Evolutionary conservation across 2,329 filamentous ascomycete genomes (phyloP), one percentile per base, ranked within the genome.

Genomic region (Cladosporium velox): DNA sequence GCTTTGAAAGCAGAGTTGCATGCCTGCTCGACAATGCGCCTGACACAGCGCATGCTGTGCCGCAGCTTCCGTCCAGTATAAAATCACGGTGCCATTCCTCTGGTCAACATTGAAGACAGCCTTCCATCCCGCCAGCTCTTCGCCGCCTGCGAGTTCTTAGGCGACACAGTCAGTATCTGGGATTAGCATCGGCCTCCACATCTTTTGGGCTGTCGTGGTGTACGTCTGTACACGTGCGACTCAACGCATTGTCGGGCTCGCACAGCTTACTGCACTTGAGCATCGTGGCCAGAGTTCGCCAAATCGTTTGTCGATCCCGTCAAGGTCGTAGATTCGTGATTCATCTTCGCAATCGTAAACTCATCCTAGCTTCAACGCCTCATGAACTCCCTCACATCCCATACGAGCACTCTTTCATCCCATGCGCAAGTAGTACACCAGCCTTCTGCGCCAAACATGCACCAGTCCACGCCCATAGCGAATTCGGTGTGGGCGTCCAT

Each of bases 401-500:
- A 99, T 6, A 99, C 87, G 72, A 96, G 82, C 12, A 99, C 85
- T 72, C 88, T 86, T 81, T 97, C 93, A 74, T 99, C 95, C 95
- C 95, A 99, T 0, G 92, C 93, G 1, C 91, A 91, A 69, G 91
- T 96, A 2, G 95, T 93, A 71, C 93, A 93, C 95, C 95, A 99
- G 5, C 95, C 95, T 70, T 96, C 93, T 28, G 88, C 90, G 4
- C 95, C 95, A 78, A 99, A 99, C 54, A 99, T 79, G 79, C 95
- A 99, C 95, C 96, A 99, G 77, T 99, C 95, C 0, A 98, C 91
- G 8, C 95, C 95, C 3, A 93, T 97, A 11, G 91, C 93, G 74
- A 99, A 99, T 80, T 99, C 95, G 0, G 94, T 97, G 78, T 99
- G 95, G 21, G 88, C 82, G 66, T 91, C 93, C 93, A 99, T 97